phyloP scores from a whole-genome alignment of 371 early-diverging fungal species.

The Entomophthora muscae region DNA sequence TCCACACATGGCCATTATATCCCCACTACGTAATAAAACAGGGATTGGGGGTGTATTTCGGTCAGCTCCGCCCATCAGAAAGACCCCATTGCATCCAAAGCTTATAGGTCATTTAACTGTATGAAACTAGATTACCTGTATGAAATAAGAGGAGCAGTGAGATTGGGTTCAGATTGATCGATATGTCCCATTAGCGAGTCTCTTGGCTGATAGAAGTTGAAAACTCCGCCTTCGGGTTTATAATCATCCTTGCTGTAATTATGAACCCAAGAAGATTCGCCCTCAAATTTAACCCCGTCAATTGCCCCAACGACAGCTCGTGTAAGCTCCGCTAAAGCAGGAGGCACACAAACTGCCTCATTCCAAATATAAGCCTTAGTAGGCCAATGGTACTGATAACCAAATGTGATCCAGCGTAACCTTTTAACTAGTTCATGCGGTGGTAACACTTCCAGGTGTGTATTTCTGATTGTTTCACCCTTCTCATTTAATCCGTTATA shows the following conservation, averaged over 20 bases:
- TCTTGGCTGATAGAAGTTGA: slow-evolving; percentile 79
- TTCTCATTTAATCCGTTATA: slow-evolving; percentile 11
- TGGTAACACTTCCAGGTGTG: slow-evolving; percentile 15
- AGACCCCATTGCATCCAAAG: slow-evolving; percentile 62
- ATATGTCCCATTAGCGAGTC: slow-evolving; percentile 87
- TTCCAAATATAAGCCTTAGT: slow-evolving; percentile 41
- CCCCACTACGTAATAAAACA: slow-evolving; percentile 54
- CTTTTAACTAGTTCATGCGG: slow-evolving; percentile 29
- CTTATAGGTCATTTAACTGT: slow-evolving; percentile 15
- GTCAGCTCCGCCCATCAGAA: slow-evolving; percentile 52
- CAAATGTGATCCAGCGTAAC: slow-evolving; percentile 78
- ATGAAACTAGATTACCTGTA: slow-evolving; percentile 27
- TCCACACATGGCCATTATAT: slow-evolving; percentile 71
- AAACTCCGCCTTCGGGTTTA: slow-evolving; percentile 76
- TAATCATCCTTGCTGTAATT: slow-evolving; percentile 31
- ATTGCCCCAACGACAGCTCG: slow-evolving; percentile 32
- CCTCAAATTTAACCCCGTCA: slow-evolving; percentile 20
- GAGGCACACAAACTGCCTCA: slow-evolving; percentile 34
- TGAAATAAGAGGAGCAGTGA: slow-evolving; percentile 75
- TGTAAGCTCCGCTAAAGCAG: slow-evolving; percentile 28
- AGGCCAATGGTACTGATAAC: slow-evolving; percentile 86
- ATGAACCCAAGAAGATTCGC: slow-evolving; percentile 19
- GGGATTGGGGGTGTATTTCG: slow-evolving; percentile 44
- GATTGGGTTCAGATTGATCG: slow-evolving; percentile 79
- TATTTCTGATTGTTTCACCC: slow-evolving; percentile 13